Evolutionary conservation across 768 basidiomycete genomes (phyloP).

Genomic region (Amanita rimosa): DNA sequence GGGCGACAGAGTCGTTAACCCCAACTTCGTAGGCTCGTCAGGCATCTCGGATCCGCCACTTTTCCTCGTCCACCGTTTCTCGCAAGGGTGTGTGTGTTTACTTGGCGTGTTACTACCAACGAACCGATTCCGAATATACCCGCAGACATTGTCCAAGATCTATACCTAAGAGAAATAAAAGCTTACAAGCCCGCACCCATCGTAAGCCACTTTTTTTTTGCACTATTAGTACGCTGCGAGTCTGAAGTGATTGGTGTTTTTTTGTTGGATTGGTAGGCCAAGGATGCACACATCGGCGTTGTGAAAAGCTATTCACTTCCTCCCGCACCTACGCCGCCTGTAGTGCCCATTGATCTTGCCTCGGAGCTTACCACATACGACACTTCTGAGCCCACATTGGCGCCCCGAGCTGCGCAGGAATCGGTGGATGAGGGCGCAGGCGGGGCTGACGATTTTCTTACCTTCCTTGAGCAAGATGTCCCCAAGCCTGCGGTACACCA

Average conservation of each 20-base stretch:
- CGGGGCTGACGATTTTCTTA: constrained; percentile 69
- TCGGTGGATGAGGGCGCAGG: constrained; percentile 29
- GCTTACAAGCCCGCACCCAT: constrained; percentile 68
- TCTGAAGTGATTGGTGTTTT: not conserved
- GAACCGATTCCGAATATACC: constrained; percentile 24
- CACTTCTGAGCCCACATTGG: constrained; percentile 55
- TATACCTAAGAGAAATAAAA: constrained; percentile 87
- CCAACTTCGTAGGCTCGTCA: constrained; percentile 33
- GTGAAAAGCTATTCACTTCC: constrained; percentile 81
- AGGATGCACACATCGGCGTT: constrained; percentile 80
- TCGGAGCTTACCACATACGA: constrained; percentile 83
- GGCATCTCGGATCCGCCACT: constrained; percentile 38
- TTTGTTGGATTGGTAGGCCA: constrained; percentile 37
- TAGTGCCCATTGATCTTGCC: constrained; percentile 78
- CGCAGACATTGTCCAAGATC: constrained; percentile 85
- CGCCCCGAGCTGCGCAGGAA: constrained; percentile 22
- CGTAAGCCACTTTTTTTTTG: constrained; percentile 35
- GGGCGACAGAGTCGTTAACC: not conserved
- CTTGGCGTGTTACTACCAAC: constrained; percentile 1
- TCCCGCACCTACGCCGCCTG: constrained; percentile 59
- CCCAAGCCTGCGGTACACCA: constrained; percentile 54
- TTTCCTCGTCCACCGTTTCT: constrained; percentile 46
- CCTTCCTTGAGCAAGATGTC: constrained; percentile 73
- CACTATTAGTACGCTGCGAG: not conserved
- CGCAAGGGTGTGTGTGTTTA: constrained; percentile 48